Conservation (phyloP, 1,139 yeast genomes). For the Blastobotrys capitulatus region DNA sequence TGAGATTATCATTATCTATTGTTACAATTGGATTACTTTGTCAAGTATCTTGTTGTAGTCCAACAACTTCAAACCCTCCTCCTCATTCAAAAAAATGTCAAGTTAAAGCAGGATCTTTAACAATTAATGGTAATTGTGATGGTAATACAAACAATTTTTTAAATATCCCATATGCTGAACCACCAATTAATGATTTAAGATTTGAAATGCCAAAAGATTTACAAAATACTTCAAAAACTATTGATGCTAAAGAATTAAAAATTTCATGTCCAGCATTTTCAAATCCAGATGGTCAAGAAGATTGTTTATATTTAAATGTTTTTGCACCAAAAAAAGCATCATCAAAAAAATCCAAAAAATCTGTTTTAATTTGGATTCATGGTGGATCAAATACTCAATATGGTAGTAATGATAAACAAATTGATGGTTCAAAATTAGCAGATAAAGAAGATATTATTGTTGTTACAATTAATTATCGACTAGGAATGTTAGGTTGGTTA, state of each 20-base stretch:
- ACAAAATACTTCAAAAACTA: not conserved
- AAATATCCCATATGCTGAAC: conserved; percentile 26
- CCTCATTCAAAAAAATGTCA: not conserved
- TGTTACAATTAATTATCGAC: conserved; percentile 36
- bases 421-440: conserved; percentile 32
- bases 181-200: conserved; percentile 21
- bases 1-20: not conserved
- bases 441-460: conserved; percentile 31
- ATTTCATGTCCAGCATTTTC: conserved; percentile 28
- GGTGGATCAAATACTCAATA: conserved; percentile 37
- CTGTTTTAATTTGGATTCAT: conserved; percentile 38
- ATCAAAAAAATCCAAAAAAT: not conserved
- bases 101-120: not conserved
- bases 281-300: conserved; percentile 17
- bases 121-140: conserved; percentile 14
- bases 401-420: conserved; percentile 29
- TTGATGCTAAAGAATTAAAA: conserved; percentile 10
- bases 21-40: not conserved
- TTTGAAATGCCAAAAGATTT: not conserved
- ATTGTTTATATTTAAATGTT: conserved; percentile 28
- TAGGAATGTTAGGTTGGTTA: conserved; percentile 34
- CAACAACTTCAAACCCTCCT: too few relatives aligned
- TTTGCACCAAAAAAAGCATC: conserved; percentile 19
- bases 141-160: conserved; percentile 13
- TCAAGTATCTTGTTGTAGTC: not conserved